Evolutionary conservation across 225 moss, liverwort and hornwort species (phyloP).

Genomic region (Neckera pumila): DNA sequence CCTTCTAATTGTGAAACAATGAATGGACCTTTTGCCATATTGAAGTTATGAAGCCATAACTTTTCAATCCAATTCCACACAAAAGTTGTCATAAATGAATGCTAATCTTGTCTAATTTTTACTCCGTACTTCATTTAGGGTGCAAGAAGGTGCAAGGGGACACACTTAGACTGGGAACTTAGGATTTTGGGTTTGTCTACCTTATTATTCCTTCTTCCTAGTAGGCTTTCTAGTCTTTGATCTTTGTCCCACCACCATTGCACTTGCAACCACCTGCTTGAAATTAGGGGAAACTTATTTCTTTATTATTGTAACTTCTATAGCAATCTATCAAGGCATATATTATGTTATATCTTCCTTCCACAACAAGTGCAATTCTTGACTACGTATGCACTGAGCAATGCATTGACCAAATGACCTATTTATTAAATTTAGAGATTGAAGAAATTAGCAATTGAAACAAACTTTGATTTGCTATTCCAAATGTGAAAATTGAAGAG

Average conservation of each 20-base stretch:
- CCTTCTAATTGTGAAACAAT: background rate
- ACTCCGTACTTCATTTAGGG: background rate
- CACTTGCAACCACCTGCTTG: background rate
- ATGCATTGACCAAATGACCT: background rate
- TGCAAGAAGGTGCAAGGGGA: background rate
- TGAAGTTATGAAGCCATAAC: background rate
- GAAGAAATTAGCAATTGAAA: background rate
- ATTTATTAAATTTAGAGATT: background rate
- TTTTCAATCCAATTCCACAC: background rate
- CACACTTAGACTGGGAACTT: accelerated
- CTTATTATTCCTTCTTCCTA: background rate
- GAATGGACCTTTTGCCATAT: background rate
- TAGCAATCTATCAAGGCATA: too few relatives aligned
- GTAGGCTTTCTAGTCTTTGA: background rate
- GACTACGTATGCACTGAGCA: background rate
- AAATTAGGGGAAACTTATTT: background rate
- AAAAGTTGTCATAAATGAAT: background rate
- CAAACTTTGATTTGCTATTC: background rate
- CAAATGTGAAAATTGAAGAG: background rate
- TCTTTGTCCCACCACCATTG: background rate
- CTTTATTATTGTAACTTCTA: background rate
- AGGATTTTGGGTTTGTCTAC: background rate
- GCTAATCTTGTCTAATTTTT: background rate
- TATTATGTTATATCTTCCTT: background rate
- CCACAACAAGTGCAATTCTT: accelerated